phyloP scores from a whole-genome alignment of 192 early-diverging fungal species.

The Podila horticola region DNA sequence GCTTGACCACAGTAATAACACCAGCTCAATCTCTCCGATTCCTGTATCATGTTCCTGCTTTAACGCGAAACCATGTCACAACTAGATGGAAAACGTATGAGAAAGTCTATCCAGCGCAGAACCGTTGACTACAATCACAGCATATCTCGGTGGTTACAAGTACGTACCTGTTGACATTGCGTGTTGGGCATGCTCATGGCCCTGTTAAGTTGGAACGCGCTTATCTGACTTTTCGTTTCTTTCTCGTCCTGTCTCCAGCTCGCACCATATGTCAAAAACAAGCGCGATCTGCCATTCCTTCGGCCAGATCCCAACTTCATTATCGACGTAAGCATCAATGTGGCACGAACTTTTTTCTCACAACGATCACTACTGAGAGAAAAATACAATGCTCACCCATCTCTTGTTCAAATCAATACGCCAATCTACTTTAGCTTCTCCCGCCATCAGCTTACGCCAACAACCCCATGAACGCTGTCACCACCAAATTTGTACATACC shows the following conservation, averaged over 20 bases:
- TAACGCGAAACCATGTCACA: too few species aligned
- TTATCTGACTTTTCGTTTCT: slow-evolving; percentile 49
- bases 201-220: slow-evolving; percentile 41
- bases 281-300: slow-evolving; percentile 66
- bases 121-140: slow-evolving; percentile 95
- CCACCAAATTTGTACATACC: slow-evolving; percentile 90
- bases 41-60: too few species aligned
- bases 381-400: not conserved
- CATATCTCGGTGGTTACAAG: slow-evolving; percentile 80
- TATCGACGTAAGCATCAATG: slow-evolving; percentile 66
- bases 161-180: slow-evolving; percentile 40
- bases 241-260: slow-evolving; percentile 1
- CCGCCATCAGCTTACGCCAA: slow-evolving; percentile 74
- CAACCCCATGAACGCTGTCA: slow-evolving; percentile 78
- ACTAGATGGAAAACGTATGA: slow-evolving; percentile 81
- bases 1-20: not conserved
- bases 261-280: slow-evolving; percentile 51
- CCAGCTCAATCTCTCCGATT: too few species aligned
- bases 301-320: slow-evolving; percentile 82
- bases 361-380: too few species aligned
- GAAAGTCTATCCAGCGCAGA: slow-evolving; percentile 90
- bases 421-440: slow-evolving; percentile 58
- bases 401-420: slow-evolving; percentile 8
- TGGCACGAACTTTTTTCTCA: slow-evolving; percentile 6
- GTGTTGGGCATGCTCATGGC: slow-evolving; percentile 18